phyloP scores from a whole-genome alignment of 192 early-diverging fungal species.

The Coemansia sp. region DNA sequence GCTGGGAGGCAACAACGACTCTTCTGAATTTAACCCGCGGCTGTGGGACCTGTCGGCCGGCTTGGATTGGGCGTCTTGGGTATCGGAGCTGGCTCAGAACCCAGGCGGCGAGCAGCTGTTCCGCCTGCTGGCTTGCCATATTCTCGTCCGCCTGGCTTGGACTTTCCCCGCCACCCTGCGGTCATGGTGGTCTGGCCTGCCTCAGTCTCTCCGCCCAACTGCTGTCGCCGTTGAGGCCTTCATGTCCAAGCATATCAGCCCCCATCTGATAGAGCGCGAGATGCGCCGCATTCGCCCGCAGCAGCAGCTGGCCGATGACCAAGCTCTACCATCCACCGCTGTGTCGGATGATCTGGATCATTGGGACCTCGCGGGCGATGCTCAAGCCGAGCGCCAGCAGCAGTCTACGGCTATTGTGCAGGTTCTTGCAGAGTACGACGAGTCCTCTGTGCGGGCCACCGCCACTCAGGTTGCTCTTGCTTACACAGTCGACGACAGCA shows the following conservation, averaged over 20 bases:
- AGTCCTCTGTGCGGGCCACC: slow-evolving; percentile 15
- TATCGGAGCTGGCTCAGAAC: slow-evolving; percentile 5
- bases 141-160: slow-evolving; percentile 12
- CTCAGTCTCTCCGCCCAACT: slow-evolving; percentile 21
- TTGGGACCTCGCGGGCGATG: neutral
- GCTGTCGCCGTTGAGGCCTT: slow-evolving; percentile 31
- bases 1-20: neutral
- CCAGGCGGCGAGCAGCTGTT: slow-evolving; percentile 19
- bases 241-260: slow-evolving; percentile 13
- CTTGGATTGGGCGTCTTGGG: slow-evolving; percentile 34
- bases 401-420: slow-evolving; percentile 14
- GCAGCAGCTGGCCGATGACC: neutral
- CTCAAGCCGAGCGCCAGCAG: neutral
- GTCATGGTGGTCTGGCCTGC: slow-evolving; percentile 39
- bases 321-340: neutral
- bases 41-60: slow-evolving; percentile 17
- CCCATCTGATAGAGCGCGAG: slow-evolving; percentile 8
- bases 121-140: slow-evolving; percentile 24
- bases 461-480: slow-evolving; percentile 18
- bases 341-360: neutral
- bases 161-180: slow-evolving; percentile 33
- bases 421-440: slow-evolving; percentile 40
- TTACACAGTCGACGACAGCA: slow-evolving; percentile 46
- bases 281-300: slow-evolving; percentile 20
- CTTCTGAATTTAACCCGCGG: neutral